A percentile compares a stretch with the other conserved stretches of the same genome.
Conservation (phyloP, 257 asterid species). For the Nicotiana paniculata region DNA sequence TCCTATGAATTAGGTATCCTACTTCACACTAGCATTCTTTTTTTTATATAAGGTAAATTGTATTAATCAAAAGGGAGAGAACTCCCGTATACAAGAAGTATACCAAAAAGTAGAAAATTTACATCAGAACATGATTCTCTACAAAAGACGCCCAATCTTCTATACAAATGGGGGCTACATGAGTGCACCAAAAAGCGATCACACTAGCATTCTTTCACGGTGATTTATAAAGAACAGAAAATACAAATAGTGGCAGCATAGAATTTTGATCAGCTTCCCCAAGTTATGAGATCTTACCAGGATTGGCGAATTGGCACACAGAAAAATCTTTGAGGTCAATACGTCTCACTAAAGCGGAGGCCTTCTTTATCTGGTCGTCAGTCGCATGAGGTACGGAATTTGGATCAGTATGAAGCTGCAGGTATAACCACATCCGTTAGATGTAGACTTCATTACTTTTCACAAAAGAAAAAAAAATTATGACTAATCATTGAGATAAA, state of each 20-base stretch:
- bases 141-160: too few relatives aligned
- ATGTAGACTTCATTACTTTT: neutral
- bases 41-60: too few relatives aligned
- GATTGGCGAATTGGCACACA: conserved; percentile 93
- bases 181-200: neutral
- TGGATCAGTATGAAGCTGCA: conserved; percentile 59
- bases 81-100: too few relatives aligned
- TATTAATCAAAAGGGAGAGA: too few relatives aligned
- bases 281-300: conserved; percentile 38
- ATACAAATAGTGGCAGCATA: neutral
- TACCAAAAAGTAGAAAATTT: too few relatives aligned
- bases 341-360: conserved; percentile 61
- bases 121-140: too few relatives aligned
- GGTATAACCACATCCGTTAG: neutral
- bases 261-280: neutral
- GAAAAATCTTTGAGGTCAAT: conserved; percentile 80
- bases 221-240: neutral
- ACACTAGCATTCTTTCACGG: neutral
- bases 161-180: too few relatives aligned
- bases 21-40: neutral
- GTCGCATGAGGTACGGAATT: conserved; percentile 52
- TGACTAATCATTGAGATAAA: neutral
- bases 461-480: neutral
- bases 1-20: neutral
- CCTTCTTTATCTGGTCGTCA: conserved; percentile 77